Conservation (phyloP, 2,329 filamentous ascomycete genomes). For the Cladosporium velox region DNA sequence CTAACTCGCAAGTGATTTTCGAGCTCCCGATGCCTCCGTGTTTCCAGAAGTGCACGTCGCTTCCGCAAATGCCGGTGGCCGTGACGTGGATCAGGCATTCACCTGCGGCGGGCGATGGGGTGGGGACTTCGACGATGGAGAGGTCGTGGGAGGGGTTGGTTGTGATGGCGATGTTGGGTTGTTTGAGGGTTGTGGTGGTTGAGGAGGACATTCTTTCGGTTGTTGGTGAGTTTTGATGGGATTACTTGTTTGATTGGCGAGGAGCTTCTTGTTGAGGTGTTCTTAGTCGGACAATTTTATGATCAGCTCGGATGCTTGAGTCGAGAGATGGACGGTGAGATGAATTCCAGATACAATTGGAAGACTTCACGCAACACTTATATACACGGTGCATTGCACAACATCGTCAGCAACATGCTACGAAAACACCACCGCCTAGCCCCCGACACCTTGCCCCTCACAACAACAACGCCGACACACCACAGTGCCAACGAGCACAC, state of each 20-base stretch:
- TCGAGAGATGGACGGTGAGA: no score
- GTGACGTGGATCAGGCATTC: slow-evolving; percentile 37
- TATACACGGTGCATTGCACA: no score
- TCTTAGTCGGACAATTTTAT: no score
- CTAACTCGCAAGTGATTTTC: slow-evolving; percentile 27
- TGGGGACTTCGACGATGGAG: slow-evolving; percentile 27
- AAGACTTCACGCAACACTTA: no score
- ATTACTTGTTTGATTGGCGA: background rate
- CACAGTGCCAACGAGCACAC: background rate
- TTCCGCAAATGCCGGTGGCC: slow-evolving; percentile 39
- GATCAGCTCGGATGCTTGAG: no score
- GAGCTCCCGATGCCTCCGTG: slow-evolving; percentile 34
- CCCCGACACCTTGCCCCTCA: no score
- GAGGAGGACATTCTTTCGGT: background rate
- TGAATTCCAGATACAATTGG: no score
- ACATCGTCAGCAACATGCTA: no score
- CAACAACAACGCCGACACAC: no score
- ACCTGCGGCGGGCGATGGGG: slow-evolving; percentile 31
- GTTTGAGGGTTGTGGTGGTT: background rate
- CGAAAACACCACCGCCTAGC: no score
- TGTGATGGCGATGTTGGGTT: slow-evolving; percentile 34
- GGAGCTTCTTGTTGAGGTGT: no score
- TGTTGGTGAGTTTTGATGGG: background rate
- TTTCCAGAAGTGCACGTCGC: slow-evolving; percentile 39
- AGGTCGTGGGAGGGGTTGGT: slow-evolving; percentile 38